A percentile compares a stretch with the other conserved stretches of the same genome.
phyloP scores from a whole-genome alignment of 1,284 basidiomycete genomes.

The Blastosporella zonata region DNA sequence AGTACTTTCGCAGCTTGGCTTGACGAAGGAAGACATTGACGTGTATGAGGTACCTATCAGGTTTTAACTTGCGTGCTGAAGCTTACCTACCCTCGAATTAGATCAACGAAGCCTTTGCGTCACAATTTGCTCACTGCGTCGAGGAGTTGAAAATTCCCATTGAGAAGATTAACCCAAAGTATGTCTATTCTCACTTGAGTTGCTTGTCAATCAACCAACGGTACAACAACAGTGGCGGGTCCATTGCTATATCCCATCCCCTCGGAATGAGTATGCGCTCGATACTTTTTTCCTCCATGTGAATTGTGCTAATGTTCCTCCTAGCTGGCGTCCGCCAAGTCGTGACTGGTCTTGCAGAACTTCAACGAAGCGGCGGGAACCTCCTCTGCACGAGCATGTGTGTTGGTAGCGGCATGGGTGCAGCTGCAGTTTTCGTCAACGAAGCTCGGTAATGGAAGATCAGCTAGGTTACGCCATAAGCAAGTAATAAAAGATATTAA shows the following conservation, averaged over 20 bases:
- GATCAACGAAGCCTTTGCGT: conserved; percentile 86
- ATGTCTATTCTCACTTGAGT: conserved; percentile 20
- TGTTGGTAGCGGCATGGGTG: conserved; percentile 87
- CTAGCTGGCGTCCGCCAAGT: conserved; percentile 81
- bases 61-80: neutral
- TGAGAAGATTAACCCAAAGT: conserved; percentile 88
- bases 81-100: conserved; percentile 23
- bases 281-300: neutral
- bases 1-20: conserved; percentile 67
- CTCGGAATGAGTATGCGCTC: conserved; percentile 73
- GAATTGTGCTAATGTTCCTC: conserved; percentile 5
- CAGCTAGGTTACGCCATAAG: too few species aligned
- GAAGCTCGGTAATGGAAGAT: conserved; percentile 39
- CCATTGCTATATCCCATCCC: conserved; percentile 82
- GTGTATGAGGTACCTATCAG: conserved; percentile 70
- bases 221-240: conserved; percentile 62
- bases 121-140: conserved; percentile 77
- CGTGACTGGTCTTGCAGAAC: conserved; percentile 79
- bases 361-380: conserved; percentile 63
- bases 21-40: conserved; percentile 83
- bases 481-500: too few species aligned
- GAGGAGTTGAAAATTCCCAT: conserved; percentile 78
- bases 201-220: conserved; percentile 5
- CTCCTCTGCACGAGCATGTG: conserved; percentile 87
- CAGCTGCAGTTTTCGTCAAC: conserved; percentile 80